Evolutionary conservation across 305 asterid species (phyloP), one percentile per base, ranked within the genome.

Genomic region (Withania somnifera): DNA sequence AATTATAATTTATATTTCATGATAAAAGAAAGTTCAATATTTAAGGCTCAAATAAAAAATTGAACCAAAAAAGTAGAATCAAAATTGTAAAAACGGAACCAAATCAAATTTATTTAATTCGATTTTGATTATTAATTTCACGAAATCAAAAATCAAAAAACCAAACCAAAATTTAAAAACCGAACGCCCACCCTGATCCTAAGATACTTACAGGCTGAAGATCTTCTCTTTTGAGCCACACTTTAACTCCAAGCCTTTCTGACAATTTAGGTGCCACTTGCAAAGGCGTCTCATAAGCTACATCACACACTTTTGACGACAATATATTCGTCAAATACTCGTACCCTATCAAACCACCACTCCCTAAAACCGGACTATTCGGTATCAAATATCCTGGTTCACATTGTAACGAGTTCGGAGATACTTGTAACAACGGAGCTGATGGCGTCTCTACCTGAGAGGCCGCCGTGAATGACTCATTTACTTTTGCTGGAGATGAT

Each of bases 181-280:
- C n/a, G n/a, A n/a, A n/a, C n/a, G n/a, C n/a, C n/a, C n/a, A n/a
- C n/a, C n/a, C n/a, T n/a, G n/a, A n/a, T n/a, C n/a, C n/a, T n/a
- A n/a, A n/a, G n/a, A 77, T 76, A 82, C 92, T 13, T 88, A 93
- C 99, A 15, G 99, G 97, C 85, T 92, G 99, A 64, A 91, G 82
- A 89, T 95, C 99, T 87, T 95, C 99, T 78, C 99, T 85, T 84
- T 95, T 95, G 81, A 95, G 94, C 97, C 97, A 95, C 34, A 93
- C 84, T 81, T 91, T 90, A 82, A 87, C 89, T 14, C 92, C 97
- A 90, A 84, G 82, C 84, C 93, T 88, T 84, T 82, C 88, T 4
- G 98, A 93, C 3, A 95, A 88, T 88, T 92, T 95, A 40, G 90
- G 56, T 0, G 98, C 98, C 13, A 82, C 87, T 91, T 92, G 93